phyloP scores from a whole-genome alignment of 208 protist species.

The Novymonas esmeraldas region DNA sequence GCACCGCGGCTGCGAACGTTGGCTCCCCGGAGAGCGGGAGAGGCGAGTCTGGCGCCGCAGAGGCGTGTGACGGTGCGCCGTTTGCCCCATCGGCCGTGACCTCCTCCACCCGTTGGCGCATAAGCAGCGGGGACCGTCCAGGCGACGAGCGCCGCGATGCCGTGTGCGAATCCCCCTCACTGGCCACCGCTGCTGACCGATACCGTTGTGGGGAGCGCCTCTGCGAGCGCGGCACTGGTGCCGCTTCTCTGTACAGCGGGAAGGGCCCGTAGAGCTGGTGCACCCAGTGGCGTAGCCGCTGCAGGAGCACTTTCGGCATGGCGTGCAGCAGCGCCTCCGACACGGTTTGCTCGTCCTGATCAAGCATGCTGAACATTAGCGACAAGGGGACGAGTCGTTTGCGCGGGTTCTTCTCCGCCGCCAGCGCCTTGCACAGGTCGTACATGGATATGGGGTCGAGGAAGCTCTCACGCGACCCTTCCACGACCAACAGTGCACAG shows the following conservation, averaged over 20 bases:
- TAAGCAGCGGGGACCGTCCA: slow-evolving; percentile 12
- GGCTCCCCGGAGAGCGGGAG: slow-evolving; percentile 18
- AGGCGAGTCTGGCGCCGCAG: slow-evolving; percentile 19
- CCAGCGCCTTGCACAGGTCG: slow-evolving; percentile 74
- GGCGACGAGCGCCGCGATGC: slow-evolving; percentile 22
- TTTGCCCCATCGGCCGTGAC: neutral
- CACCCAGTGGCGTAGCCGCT: slow-evolving; percentile 68
- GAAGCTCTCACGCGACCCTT: slow-evolving; percentile 84
- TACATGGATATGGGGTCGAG: slow-evolving; percentile 75
- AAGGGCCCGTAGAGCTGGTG: slow-evolving; percentile 66
- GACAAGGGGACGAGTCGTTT: slow-evolving; percentile 79
- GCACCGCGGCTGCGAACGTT: slow-evolving; percentile 10
- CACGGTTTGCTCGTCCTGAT: slow-evolving; percentile 80
- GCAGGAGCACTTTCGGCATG: slow-evolving; percentile 62
- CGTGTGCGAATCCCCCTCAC: slow-evolving; percentile 24
- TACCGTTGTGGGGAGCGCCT: slow-evolving; percentile 26
- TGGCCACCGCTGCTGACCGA: slow-evolving; percentile 28
- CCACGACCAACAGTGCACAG: slow-evolving; percentile 68
- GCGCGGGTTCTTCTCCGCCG: slow-evolving; percentile 60
- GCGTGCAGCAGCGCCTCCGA: slow-evolving; percentile 61
- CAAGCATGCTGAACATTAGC: slow-evolving; percentile 83
- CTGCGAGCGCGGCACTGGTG: slow-evolving; percentile 7
- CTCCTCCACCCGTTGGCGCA: neutral
- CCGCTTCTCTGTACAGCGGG: slow-evolving; percentile 20
- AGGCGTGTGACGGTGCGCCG: neutral